Conservation (phyloP, 306 rosid species). For the Oxytropis ochrocephala region DNA sequence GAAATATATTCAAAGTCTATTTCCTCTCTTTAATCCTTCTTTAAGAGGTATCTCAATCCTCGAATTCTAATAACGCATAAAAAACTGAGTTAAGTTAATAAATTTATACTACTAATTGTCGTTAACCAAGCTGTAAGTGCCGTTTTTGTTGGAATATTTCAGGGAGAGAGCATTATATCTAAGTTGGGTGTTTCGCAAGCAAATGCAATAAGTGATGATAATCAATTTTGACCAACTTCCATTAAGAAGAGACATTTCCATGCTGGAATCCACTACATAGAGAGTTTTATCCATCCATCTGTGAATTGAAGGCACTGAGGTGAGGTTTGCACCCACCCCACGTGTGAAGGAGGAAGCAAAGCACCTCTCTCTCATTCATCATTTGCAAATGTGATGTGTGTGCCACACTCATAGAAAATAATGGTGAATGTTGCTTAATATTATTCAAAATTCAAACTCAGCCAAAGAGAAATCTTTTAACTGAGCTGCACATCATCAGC, state of each 20-base stretch:
- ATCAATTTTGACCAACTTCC: conserved; percentile 37
- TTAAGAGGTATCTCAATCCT: too few species aligned
- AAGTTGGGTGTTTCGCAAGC: conserved; percentile 31
- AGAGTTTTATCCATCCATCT: conserved; percentile 1
- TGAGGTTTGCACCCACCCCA: conserved; percentile 12
- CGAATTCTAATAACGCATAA: too few species aligned
- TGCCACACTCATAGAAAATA: too few species aligned
- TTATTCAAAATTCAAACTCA: too few species aligned
- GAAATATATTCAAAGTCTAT: too few species aligned
- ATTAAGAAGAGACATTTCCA: conserved; percentile 18
- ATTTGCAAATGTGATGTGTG: too few species aligned
- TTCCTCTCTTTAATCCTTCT: too few species aligned
- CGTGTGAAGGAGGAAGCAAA: conserved; percentile 32
- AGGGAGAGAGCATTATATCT: background rate
- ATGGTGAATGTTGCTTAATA: too few species aligned
- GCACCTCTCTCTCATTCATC: too few species aligned
- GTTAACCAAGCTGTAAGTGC: background rate
- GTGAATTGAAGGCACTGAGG: background rate
- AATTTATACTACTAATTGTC: background rate
- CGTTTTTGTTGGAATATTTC: conserved; percentile 2
- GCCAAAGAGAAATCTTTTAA: too few species aligned
- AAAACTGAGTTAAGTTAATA: background rate
- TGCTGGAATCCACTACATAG: conserved; percentile 37
- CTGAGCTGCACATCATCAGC: too few species aligned
- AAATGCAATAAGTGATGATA: conserved; percentile 22